Evolutionary conservation across 495 filamentous ascomycete genomes (phyloP).

Genomic region (Aspergillus sclerotiicarbonarius): DNA sequence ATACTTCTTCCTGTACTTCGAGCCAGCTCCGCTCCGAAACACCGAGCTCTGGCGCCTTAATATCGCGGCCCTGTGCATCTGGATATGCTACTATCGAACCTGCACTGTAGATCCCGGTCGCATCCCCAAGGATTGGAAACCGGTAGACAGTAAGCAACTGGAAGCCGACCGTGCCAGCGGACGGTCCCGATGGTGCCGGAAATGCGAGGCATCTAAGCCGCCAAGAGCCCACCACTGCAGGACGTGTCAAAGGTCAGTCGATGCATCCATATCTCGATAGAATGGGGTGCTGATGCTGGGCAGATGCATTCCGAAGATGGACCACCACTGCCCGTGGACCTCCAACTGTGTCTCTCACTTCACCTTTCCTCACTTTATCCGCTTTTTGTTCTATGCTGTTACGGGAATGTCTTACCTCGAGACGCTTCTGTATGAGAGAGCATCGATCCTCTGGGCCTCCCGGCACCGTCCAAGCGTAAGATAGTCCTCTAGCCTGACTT

Average conservation of each 20-base stretch:
- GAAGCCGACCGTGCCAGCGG: conserved; percentile 26
- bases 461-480: conserved; percentile 67
- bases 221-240: conserved; percentile 91
- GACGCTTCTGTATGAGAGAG: conserved; percentile 56
- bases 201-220: conserved; percentile 79
- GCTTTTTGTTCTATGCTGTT: conserved; percentile 80
- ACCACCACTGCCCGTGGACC: conserved; percentile 98
- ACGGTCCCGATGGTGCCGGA: conserved; percentile 74
- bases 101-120: conserved; percentile 77
- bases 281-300: not conserved
- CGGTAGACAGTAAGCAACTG: conserved; percentile 23
- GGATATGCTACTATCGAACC: conserved; percentile 75
- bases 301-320: conserved; percentile 94
- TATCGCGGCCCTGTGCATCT: conserved; percentile 64
- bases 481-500: not conserved
- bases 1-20: conserved; percentile 71
- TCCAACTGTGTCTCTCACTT: conserved; percentile 87
- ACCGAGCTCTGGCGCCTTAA: conserved; percentile 72
- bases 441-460: conserved; percentile 60
- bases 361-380: conserved; percentile 86
- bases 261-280: not conserved
- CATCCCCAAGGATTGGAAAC: conserved; percentile 29
- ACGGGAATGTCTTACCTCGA: conserved; percentile 64
- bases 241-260: conserved; percentile 67
- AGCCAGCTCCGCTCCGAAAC: conserved; percentile 62